Evolutionary conservation across 768 basidiomycete species (phyloP).

Genomic region (Kwoniella europaea): DNA sequence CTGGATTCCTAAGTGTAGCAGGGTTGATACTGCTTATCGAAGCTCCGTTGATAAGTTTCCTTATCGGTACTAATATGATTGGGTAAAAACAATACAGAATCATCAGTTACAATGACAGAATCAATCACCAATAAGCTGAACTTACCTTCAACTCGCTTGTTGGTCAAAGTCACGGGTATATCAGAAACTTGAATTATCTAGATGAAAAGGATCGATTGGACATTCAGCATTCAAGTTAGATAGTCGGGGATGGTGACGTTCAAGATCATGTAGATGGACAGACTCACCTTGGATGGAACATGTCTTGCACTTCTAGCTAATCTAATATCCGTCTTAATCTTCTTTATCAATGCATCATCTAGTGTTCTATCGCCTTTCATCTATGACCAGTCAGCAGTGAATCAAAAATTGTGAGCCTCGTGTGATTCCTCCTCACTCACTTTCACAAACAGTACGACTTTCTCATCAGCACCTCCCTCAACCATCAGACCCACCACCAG

Average conservation of each 20-base stretch:
- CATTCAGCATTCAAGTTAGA: no score
- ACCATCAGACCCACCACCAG: slow-evolving; percentile 75
- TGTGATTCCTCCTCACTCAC: slow-evolving; percentile 16
- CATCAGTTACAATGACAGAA: no score
- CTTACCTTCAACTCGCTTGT: slow-evolving; percentile 75
- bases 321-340: slow-evolving; percentile 69
- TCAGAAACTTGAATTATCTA: slow-evolving; percentile 71
- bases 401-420: not conserved
- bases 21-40: slow-evolving; percentile 71
- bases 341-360: slow-evolving; percentile 64
- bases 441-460: slow-evolving; percentile 77
- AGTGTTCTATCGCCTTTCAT: slow-evolving; percentile 62
- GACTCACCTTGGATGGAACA: slow-evolving; percentile 72
- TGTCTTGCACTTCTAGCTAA: slow-evolving; percentile 71
- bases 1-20: slow-evolving; percentile 74
- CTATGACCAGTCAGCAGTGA: slow-evolving; percentile 12
- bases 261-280: not conserved
- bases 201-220: no score
- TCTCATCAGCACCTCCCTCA: slow-evolving; percentile 70
- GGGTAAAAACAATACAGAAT: no score
- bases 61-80: slow-evolving; percentile 29
- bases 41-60: slow-evolving; percentile 73
- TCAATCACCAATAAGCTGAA: not conserved
- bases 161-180: slow-evolving; percentile 79
- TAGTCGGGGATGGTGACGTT: no score